Evolutionary conservation across 306 rosid species (phyloP).

Genomic region (Geum urbanum): DNA sequence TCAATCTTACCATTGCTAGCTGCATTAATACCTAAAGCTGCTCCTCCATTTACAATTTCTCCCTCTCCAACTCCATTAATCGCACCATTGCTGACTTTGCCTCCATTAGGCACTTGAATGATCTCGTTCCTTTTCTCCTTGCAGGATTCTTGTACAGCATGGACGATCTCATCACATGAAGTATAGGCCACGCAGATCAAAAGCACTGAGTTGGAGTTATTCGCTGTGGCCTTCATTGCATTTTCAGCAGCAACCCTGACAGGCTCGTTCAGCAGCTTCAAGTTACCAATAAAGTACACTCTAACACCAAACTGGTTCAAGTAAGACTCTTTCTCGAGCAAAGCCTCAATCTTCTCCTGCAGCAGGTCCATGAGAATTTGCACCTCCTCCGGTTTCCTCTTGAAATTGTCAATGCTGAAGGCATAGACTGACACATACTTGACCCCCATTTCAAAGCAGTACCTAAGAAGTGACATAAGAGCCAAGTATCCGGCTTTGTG

Average conservation of each 20-base stretch:
- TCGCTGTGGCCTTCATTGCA: conserved; percentile 63
- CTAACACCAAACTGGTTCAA: conserved; percentile 53
- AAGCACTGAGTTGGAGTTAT: conserved; percentile 45
- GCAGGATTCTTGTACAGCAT: conserved; percentile 61
- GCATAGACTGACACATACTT: conserved; percentile 63
- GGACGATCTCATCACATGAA: conserved; percentile 59
- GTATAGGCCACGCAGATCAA: conserved; percentile 65
- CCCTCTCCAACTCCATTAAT: conserved; percentile 21
- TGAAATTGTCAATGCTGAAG: conserved; percentile 86
- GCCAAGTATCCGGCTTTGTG: conserved; percentile 58
- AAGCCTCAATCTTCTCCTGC: conserved; percentile 60
- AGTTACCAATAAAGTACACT: conserved; percentile 55
- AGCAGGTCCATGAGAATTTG: conserved; percentile 59
- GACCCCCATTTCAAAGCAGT: conserved; percentile 73
- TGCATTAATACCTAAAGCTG: not conserved
- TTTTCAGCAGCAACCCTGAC: conserved; percentile 57
- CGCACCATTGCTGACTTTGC: conserved; percentile 26
- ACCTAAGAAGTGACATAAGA: conserved; percentile 48
- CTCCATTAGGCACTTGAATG: conserved; percentile 26
- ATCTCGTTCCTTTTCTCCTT: conserved; percentile 37
- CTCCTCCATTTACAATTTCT: conserved; percentile 24
- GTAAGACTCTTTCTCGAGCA: conserved; percentile 49
- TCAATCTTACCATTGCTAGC: conserved; percentile 15
- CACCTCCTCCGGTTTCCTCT: conserved; percentile 55
- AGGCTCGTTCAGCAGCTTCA: conserved; percentile 48